Conservation (phyloP, 2,329 filamentous ascomycete species). For the Raffaelea arxii region DNA sequence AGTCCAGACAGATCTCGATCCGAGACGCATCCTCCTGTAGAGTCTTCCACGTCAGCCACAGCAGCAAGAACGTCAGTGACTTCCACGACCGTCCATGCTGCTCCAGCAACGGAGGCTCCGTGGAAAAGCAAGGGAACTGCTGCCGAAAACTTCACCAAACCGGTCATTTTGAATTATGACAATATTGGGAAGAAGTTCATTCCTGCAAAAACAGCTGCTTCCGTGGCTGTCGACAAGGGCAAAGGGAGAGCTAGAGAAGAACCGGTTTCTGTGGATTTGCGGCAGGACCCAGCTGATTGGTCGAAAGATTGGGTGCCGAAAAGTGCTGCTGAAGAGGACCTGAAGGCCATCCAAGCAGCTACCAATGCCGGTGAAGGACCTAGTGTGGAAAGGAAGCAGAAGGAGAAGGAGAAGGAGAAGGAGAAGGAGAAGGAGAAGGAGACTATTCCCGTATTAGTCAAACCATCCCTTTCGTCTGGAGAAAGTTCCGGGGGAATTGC, state of each 20-base stretch:
- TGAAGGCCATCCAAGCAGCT: not conserved
- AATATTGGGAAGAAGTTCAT: not conserved
- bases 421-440: not conserved
- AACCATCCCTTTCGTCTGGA: too few relatives aligned
- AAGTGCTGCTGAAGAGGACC: not conserved
- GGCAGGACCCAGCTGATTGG: too few relatives aligned
- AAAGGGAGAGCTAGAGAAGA: not conserved
- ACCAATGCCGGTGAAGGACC: not conserved
- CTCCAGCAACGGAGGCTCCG: not conserved
- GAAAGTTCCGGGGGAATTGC: too few relatives aligned
- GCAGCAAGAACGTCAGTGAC: not conserved
- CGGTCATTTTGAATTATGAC: too few relatives aligned
- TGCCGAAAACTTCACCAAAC: not conserved
- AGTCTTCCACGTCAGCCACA: not conserved
- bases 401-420: not conserved
- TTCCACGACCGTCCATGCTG: not conserved
- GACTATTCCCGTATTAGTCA: too few relatives aligned
- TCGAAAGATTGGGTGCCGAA: too few relatives aligned
- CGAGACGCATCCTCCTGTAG: not conserved
- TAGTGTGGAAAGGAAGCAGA: not conserved
- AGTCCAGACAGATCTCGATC: not conserved
- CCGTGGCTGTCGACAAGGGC: not conserved
- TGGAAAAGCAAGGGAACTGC: not conserved
- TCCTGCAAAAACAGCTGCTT: not conserved
- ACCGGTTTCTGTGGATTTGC: not conserved